phyloP scores from a whole-genome alignment of 1,284 basidiomycete genomes.

The Bjerkandera adusta region DNA sequence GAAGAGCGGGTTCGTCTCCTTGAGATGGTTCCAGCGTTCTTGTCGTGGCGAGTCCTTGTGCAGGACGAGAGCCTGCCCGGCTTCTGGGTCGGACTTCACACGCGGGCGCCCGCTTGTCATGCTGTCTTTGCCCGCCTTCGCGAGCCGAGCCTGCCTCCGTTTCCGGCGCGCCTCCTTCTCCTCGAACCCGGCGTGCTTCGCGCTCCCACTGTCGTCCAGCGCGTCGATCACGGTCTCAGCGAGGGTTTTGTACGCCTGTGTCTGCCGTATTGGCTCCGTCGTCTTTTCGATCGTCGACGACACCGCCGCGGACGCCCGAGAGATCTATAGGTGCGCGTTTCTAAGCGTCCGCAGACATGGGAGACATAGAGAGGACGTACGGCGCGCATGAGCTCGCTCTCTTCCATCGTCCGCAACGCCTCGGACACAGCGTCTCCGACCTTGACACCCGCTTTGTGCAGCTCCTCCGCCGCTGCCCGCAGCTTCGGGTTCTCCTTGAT shows the following conservation, averaged over 20 bases:
- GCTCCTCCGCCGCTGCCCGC: conserved; percentile 87
- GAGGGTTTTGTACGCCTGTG: conserved; percentile 90
- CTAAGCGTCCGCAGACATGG: too few species aligned
- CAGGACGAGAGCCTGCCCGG: conserved; percentile 80
- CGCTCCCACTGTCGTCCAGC: conserved; percentile 90
- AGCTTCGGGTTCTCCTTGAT: conserved; percentile 97
- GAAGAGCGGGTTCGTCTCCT: conserved; percentile 73
- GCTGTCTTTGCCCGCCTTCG: conserved; percentile 75
- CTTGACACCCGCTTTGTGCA: conserved; percentile 87
- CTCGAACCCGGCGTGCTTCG: conserved; percentile 92
- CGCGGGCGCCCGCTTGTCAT: conserved; percentile 40
- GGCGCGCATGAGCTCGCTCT: conserved; percentile 88
- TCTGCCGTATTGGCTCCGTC: conserved; percentile 93
- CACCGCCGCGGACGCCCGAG: conserved; percentile 76
- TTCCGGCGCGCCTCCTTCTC: conserved; percentile 85
- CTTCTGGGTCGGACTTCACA: conserved; percentile 78
- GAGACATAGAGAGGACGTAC: conserved; percentile 40
- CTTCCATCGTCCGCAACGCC: conserved; percentile 90
- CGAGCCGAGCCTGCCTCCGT: conserved; percentile 72
- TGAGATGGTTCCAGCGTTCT: conserved; percentile 75
- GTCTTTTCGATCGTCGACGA: conserved; percentile 79
- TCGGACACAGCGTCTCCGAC: conserved; percentile 93
- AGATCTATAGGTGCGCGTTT: conserved; percentile 53
- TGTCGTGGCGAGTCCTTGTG: conserved; percentile 79
- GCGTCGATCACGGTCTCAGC: conserved; percentile 90